Percentiles rank a stretch among this genome's conserved stretches.
Conservation (phyloP, 2,329 filamentous ascomycete species). For the Pestalotiopsis sp. region DNA sequence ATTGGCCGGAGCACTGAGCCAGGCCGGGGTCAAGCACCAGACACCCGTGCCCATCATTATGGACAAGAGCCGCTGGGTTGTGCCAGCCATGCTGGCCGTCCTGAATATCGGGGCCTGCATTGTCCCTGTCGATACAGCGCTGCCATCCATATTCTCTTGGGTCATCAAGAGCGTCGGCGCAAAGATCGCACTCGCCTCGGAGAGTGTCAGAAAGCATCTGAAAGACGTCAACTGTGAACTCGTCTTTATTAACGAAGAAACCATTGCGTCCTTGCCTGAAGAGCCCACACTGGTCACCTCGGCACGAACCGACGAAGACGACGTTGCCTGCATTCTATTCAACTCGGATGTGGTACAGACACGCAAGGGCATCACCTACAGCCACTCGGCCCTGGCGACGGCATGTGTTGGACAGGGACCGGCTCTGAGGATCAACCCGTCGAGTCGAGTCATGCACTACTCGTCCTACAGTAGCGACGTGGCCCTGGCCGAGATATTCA, state of each 20-base stretch:
- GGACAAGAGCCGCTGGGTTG: conserved; percentile 68
- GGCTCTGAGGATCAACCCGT: conserved; percentile 46
- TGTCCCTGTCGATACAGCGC: conserved; percentile 48
- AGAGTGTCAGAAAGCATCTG: conserved; percentile 39
- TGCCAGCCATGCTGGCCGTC: conserved; percentile 68
- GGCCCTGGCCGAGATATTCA: conserved; percentile 53
- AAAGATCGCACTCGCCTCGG: conserved; percentile 44
- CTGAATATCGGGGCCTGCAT: conserved; percentile 53
- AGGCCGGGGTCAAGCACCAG: conserved; percentile 26
- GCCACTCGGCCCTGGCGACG: conserved; percentile 58
- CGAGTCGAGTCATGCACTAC: conserved; percentile 59
- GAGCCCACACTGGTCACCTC: conserved; percentile 27
- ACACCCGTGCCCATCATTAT: conserved; percentile 64
- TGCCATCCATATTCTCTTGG: conserved; percentile 39
- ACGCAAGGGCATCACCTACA: conserved; percentile 62
- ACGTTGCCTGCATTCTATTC: conserved; percentile 62
- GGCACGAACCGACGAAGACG: conserved; percentile 38
- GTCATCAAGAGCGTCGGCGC: conserved; percentile 45
- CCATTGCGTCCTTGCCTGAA: conserved; percentile 36
- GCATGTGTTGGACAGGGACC: conserved; percentile 51
- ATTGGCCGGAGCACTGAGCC: conserved; percentile 28
- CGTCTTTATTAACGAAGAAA: conserved; percentile 41
- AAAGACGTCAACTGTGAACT: conserved; percentile 39
- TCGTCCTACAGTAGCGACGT: conserved; percentile 58
- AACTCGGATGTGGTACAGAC: conserved; percentile 56